Conservation (phyloP, 2,329 filamentous ascomycete species). For the Stagonosporopsis chrysanthemi region DNA sequence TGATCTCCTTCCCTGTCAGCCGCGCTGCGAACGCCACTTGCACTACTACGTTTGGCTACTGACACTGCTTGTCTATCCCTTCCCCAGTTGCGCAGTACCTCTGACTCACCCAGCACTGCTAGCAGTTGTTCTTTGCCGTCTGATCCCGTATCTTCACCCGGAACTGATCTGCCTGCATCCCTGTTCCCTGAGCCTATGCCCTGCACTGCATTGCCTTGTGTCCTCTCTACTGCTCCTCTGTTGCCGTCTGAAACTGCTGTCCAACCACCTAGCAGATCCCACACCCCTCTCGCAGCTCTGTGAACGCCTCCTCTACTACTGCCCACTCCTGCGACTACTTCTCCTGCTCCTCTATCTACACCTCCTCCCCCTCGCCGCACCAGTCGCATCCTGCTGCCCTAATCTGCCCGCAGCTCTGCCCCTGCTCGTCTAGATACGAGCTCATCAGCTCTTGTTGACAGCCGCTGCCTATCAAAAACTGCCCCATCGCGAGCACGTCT, state of each 20-base stretch:
- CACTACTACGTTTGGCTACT: conserved; percentile 5
- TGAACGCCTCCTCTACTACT: background rate
- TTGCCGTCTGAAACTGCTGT: background rate
- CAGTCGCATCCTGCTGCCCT: conserved; percentile 3
- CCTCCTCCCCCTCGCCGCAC: conserved; percentile 5
- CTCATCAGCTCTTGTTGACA: conserved; percentile 16
- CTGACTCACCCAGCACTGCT: too few relatives aligned
- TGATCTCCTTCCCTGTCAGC: background rate
- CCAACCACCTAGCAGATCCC: background rate
- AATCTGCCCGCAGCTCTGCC: conserved; percentile 4
- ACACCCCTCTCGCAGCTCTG: background rate
- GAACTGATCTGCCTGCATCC: background rate
- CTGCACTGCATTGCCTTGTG: too few relatives aligned
- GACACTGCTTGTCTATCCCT: background rate
- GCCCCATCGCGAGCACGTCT: conserved; percentile 14
- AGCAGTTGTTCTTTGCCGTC: background rate
- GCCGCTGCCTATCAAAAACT: background rate
- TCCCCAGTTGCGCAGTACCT: conserved; percentile 1
- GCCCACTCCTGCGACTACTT: background rate
- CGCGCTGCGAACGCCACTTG: background rate
- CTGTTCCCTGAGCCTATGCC: too few relatives aligned
- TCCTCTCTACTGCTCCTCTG: too few relatives aligned
- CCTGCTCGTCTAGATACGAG: conserved; percentile 11
- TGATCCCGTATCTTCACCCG: background rate
- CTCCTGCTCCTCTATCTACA: conserved; percentile 2